Percentiles rank a stretch among this genome's conserved stretches.
Conservation (phyloP, 1,284 basidiomycete species). For the Papiliotrema laurentii region DNA sequence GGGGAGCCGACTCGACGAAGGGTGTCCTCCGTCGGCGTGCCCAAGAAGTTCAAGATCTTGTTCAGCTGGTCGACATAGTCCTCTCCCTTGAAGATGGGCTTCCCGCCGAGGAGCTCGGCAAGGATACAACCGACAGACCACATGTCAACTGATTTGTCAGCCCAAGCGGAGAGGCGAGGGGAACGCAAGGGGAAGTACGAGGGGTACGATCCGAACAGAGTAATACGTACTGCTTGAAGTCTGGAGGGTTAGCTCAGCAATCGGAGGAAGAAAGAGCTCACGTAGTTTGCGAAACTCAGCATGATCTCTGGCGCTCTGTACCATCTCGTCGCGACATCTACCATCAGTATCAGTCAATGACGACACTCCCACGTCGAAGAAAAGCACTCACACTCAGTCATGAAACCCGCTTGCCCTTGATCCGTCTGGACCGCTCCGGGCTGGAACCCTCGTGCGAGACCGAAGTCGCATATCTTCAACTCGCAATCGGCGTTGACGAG, state of each 20-base stretch:
- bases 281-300: conserved; percentile 93
- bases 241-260: conserved; percentile 19
- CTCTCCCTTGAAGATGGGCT: conserved; percentile 97
- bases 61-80: conserved; percentile 99
- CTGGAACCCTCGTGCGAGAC: conserved; percentile 91
- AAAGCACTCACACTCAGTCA: conserved; percentile 77
- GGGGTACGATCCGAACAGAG: no score
- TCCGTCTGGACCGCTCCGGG: conserved; percentile 62
- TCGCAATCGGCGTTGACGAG: conserved; percentile 98
- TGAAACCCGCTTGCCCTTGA: conserved; percentile 81
- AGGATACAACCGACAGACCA: conserved; percentile 99
- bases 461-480: conserved; percentile 98
- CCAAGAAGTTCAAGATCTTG: conserved; percentile 95
- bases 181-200: no score
- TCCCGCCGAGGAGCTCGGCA: conserved; percentile 91
- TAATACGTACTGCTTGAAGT: conserved; percentile 50
- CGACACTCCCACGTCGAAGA: background rate
- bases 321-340: conserved; percentile 86
- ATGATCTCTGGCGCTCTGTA: conserved; percentile 97
- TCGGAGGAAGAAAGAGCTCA: conserved; percentile 47
- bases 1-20: conserved; percentile 90
- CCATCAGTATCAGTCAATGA: background rate
- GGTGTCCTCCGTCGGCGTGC: conserved; percentile 94
- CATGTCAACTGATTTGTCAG: conserved; percentile 67
- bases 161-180: background rate